Percentiles rank a stretch among this genome's conserved stretches.
These are phyloP conservation scores for Xylariaceae sp. DNA, from an alignment of 2,329 filamentous ascomycete genomes.

Conservation along the genomic window DNA sequence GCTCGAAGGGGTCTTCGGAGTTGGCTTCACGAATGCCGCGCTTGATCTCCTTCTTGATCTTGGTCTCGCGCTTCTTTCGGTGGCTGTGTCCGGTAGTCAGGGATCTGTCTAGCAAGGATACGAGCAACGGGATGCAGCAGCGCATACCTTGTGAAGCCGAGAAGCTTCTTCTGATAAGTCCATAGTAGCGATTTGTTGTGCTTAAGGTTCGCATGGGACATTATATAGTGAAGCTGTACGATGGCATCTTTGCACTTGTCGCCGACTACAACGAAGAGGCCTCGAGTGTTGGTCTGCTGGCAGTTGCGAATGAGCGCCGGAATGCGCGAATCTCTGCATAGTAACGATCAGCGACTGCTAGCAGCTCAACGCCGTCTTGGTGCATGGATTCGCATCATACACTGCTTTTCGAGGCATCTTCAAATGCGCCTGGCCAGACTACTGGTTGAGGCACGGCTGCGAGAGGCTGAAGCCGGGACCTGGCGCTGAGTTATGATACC, in stretches of 20 bases:
- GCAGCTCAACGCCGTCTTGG: background rate
- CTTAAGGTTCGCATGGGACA: slow-evolving; percentile 83
- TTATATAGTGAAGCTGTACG: slow-evolving; percentile 88
- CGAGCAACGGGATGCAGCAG: background rate
- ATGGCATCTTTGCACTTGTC: slow-evolving; percentile 91
- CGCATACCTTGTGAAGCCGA: slow-evolving; percentile 63
- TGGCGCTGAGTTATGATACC: too few species aligned
- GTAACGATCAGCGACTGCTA: slow-evolving; percentile 4
- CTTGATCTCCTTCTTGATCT: slow-evolving; percentile 98
- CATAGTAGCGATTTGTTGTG: slow-evolving; percentile 94
- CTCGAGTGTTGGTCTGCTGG: slow-evolving; percentile 90
- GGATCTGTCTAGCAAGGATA: background rate
- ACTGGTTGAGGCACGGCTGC: too few species aligned
- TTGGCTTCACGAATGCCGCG: slow-evolving; percentile 88
- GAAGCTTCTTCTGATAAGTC: slow-evolving; percentile 97
- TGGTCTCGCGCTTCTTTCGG: slow-evolving; percentile 94
- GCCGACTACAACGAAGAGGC: slow-evolving; percentile 95
- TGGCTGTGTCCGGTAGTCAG: slow-evolving; percentile 47
- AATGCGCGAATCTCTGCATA: slow-evolving; percentile 73
- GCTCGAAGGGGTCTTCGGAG: slow-evolving; percentile 88
- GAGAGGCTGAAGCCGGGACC: too few species aligned
- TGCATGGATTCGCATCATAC: slow-evolving; percentile 14
- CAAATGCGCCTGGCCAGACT: slow-evolving; percentile 1
- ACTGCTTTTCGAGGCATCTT: slow-evolving; percentile 23
- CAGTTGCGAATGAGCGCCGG: slow-evolving; percentile 87